These are phyloP conservation scores for Cercospora citrullina DNA, from an alignment of 2,329 filamentous ascomycete species.

Conservation along the genomic window DNA sequence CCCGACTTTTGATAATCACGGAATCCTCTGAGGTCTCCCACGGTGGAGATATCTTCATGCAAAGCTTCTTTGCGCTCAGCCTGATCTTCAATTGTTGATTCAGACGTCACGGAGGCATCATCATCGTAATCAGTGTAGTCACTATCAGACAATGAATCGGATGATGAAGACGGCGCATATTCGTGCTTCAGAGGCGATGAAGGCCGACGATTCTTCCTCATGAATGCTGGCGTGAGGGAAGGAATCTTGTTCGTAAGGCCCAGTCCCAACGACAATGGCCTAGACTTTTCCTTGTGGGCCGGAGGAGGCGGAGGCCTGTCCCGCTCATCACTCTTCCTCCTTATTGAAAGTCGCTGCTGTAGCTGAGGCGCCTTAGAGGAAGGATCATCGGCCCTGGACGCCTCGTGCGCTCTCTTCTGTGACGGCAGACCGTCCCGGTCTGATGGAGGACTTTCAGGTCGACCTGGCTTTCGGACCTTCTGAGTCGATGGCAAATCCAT, in stretches of 20 bases:
- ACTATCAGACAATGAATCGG: slow-evolving; percentile 60
- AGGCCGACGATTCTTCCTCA: slow-evolving; percentile 62
- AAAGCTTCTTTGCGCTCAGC: slow-evolving; percentile 33
- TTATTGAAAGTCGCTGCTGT: slow-evolving; percentile 34
- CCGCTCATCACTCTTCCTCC: slow-evolving; percentile 22
- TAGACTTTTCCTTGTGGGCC: slow-evolving; percentile 19
- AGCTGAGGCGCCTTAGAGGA: slow-evolving; percentile 40
- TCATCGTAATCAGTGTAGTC: slow-evolving; percentile 56
- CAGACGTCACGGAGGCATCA: slow-evolving; percentile 47
- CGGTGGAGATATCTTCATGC: slow-evolving; percentile 29
- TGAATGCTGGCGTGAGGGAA: slow-evolving; percentile 40
- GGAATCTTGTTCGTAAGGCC: slow-evolving; percentile 33
- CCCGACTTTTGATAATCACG: slow-evolving; percentile 35
- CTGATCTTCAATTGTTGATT: slow-evolving; percentile 60
- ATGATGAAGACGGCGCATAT: slow-evolving; percentile 81
- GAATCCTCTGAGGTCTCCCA: slow-evolving; percentile 41
- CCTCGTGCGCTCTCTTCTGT: slow-evolving; percentile 22
- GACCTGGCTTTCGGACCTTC: slow-evolving; percentile 46
- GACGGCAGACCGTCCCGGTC: slow-evolving; percentile 26
- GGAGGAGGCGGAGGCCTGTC: slow-evolving; percentile 38
- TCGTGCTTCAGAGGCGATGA: slow-evolving; percentile 97
- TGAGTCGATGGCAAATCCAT: slow-evolving; percentile 49
- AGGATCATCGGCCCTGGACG: slow-evolving; percentile 25
- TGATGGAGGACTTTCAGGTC: slow-evolving; percentile 38
- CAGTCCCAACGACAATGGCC: slow-evolving; percentile 31